Evolutionary conservation across 495 filamentous ascomycete genomes (phyloP), one percentile per base, ranked within the genome.

Genomic region (Pseudomonodictys pantanalensis): DNA sequence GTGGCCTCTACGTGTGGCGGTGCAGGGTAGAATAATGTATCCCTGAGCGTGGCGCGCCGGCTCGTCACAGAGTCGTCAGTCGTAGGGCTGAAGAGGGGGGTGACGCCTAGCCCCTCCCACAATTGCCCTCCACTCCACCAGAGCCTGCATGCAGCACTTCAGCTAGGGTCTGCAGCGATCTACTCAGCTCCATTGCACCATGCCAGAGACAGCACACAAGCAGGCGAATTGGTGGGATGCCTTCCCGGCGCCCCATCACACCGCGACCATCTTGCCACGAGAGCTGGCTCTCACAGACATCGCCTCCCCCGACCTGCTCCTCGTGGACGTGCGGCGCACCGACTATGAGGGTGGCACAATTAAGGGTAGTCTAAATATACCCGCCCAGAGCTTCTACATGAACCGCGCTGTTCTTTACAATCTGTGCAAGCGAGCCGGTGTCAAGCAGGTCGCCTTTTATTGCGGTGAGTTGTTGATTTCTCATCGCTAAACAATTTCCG

Each of bases 371-470:
- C 51, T 80, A 42, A 81, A 81, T 62, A 48, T 81, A 17, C 76
- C 78, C 2, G 78, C 78, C 0, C 78, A 81, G 38, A 73, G 71
- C 49, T 77, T 79, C 69, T 79, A 73, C 52, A 64, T 65, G 55
- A 77, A 75, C 47, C 54, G 74, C 17, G 65, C 53, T 17, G 66
- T 57, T 12, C 58, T 78, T 20, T 75, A 77, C 52, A 60, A 67
- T 18, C 58, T 78, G 42, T 78, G 72, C 62, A 75, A 68, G 50
- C 68, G 72, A 57, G 74, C 72, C 4, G 75, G 74, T 12, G 69
- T 79, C 25, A 72, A 73, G 60, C 72, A 64, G 56, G 69, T 80
- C 3, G 71, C 78, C 6, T 79, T 79, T 35, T 80, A 79, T 67
- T 81, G 77, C 56, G 77, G 76, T 77, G 58, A 51, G 74, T n/a